A percentile compares a stretch with the other conserved stretches of the same genome.
Conservation (phyloP, 805 yeast genomes). For the Isabelozyma rhagii region DNA sequence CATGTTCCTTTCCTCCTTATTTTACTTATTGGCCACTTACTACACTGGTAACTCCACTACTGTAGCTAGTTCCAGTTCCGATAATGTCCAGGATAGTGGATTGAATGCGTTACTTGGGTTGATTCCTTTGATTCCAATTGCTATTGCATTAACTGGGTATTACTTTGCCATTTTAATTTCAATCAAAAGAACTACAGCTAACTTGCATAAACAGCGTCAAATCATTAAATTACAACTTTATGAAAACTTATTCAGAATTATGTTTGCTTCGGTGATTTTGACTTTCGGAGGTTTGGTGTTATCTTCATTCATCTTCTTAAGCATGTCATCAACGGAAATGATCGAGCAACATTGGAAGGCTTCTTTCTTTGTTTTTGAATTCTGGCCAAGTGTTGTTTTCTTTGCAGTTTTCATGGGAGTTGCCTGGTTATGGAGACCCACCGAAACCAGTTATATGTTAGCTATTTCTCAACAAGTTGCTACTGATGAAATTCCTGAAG, state of each 20-base stretch:
- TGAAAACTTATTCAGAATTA: constrained; percentile 68
- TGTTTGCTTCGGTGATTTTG: constrained; percentile 67
- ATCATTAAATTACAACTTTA: constrained; percentile 87
- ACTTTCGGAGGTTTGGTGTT: constrained; percentile 69
- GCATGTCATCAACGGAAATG: constrained; percentile 71
- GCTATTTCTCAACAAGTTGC: constrained; percentile 94
- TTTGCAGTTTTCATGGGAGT: constrained; percentile 78
- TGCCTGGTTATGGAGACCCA: constrained; percentile 96
- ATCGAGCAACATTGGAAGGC: constrained; percentile 90
- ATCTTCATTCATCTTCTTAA: constrained; percentile 66
- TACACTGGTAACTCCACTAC: constrained; percentile 22
- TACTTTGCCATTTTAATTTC: constrained; percentile 74
- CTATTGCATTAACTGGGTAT: constrained; percentile 64
- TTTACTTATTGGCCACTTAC: constrained; percentile 35
- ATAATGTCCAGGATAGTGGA: constrained; percentile 52
- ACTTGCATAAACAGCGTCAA: constrained; percentile 82
- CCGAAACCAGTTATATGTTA: constrained; percentile 88
- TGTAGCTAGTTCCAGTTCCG: constrained; percentile 13
- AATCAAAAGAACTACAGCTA: constrained; percentile 68
- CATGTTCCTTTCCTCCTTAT: constrained; percentile 34
- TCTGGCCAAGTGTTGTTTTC: constrained; percentile 92
- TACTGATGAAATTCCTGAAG: constrained; percentile 69
- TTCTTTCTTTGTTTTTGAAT: constrained; percentile 82
- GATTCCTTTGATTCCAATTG: constrained; percentile 66
- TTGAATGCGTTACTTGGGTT: constrained; percentile 47